phyloP scores from a whole-genome alignment of 2,329 filamentous ascomycete species.

The Leptographium flavum region DNA sequence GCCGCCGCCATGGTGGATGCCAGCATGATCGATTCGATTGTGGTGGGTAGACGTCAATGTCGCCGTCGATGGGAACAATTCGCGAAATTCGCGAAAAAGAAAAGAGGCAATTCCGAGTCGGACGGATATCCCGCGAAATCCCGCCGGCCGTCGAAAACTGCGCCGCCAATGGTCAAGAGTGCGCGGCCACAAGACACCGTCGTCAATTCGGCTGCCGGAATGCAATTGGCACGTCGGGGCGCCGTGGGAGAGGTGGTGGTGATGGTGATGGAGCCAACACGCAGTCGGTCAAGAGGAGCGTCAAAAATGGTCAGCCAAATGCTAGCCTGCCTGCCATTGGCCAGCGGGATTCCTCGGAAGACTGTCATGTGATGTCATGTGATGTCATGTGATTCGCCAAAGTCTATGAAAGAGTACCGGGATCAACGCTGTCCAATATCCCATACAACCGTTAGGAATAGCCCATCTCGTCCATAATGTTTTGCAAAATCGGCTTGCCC shows the following conservation, averaged over 20 bases:
- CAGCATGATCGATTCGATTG: not conserved
- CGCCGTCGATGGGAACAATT: too few species aligned
- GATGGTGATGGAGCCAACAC: not conserved
- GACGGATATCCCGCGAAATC: too few species aligned
- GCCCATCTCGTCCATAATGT: constrained; percentile 64
- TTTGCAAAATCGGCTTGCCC: constrained; percentile 53
- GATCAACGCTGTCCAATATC: too few species aligned
- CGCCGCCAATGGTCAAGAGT: too few species aligned
- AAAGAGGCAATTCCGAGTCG: too few species aligned
- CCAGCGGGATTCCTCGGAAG: constrained; percentile 9
- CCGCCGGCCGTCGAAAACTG: too few species aligned
- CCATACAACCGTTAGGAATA: too few species aligned
- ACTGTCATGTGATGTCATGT: not conserved
- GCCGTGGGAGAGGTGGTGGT: not conserved
- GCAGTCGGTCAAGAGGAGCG: constrained; percentile 1
- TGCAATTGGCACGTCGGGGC: not conserved
- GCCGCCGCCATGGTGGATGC: not conserved
- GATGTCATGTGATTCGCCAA: too few species aligned
- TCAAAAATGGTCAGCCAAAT: not conserved
- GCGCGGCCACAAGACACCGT: not conserved
- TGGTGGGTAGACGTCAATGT: not conserved
- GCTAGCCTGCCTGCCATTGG: not conserved
- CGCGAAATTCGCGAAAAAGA: too few species aligned
- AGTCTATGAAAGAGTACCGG: too few species aligned
- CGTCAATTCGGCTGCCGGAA: not conserved